Base-by-base conservation (phyloP, 139 green algal species). In the Chlorella sp. region DNA sequence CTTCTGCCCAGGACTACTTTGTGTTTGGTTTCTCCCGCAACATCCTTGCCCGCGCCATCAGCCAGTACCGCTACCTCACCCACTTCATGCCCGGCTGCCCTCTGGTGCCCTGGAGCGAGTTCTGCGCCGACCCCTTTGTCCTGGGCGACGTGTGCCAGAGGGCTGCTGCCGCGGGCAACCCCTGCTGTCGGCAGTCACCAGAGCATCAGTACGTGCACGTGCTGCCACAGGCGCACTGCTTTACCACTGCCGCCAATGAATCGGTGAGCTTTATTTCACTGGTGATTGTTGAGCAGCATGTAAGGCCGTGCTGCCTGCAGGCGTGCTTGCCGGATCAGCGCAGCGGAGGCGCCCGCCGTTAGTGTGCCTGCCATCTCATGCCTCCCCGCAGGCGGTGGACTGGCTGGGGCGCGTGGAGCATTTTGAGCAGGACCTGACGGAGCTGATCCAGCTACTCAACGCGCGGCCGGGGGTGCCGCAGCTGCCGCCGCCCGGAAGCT, bases 1-100 rank as follows among this genome's bases (percentile, higher is more conserved):
- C n/a, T n/a, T n/a, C n/a, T n/a, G n/a, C n/a, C n/a, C 30, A 80
- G 13, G 48, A 80, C 32, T 80, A 80, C 74, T 80, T 80, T 68
- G 74, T 80, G n/a, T 80, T 80, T 65, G n/a, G 48, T 17, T 80
- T 80, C 19, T 68, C 74, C 0, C 46, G 74, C 17, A 80, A 80
- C 48, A n/a, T 67, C 46, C 48, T 80, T 48, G 30, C 46, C 8
- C 48, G 74, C n/a, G 74, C 74, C 3, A 38, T 80, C 48, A 68
- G 48, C 48, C 74, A 80, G 48, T 80, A 80, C 22, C 74, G 65
- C 30, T 72, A 72, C 64, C 64, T 72, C 30, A 41, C 64, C 32
- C 64, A 72, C 32, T 72, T 43, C 64, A 36, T 41, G 32, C 64
- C 22, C 64, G 8, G 14, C 64, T 72, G 64, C 64, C 64, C 32